Conservation (phyloP, 768 basidiomycete genomes). For the Amanita pallidorosea region DNA sequence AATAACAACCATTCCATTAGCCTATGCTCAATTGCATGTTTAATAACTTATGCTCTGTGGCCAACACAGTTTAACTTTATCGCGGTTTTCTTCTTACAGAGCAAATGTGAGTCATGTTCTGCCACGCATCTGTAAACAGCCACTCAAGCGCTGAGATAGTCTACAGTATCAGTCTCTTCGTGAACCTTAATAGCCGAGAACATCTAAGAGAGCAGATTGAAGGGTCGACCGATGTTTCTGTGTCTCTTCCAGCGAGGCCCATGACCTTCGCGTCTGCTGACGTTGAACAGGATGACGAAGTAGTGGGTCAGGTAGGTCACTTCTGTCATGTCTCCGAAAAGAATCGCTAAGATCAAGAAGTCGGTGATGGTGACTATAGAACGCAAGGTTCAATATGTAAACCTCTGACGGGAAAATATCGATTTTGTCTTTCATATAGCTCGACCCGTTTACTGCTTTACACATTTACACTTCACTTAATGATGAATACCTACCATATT, state of each 20-base stretch:
- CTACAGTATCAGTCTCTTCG: constrained; percentile 29
- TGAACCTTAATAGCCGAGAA: constrained; percentile 10
- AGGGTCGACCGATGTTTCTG: not conserved
- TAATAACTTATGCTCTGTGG: constrained; percentile 28
- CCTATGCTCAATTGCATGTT: constrained; percentile 19
- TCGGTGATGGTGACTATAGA: constrained; percentile 3
- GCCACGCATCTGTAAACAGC: too few species aligned
- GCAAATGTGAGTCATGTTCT: constrained; percentile 25
- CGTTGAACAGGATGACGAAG: not conserved
- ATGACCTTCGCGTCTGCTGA: too few species aligned
- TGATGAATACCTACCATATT: too few species aligned
- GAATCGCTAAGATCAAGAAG: not conserved
- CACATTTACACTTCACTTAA: not conserved
- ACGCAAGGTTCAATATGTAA: not conserved
- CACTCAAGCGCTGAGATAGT: constrained; percentile 13
- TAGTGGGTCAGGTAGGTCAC: not conserved
- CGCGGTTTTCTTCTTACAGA: constrained; percentile 32
- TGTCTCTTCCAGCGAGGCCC: not conserved
- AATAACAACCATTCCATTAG: not conserved
- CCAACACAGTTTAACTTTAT: constrained; percentile 34
- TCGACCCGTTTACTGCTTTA: not conserved
- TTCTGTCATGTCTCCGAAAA: not conserved
- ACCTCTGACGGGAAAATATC: not conserved
- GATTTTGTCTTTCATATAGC: not conserved
- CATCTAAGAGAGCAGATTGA: not conserved